A percentile compares a stretch with the other conserved stretches of the same genome.
These are phyloP conservation scores for Leucosporidium scottii DNA, from an alignment of 768 basidiomycete genomes.

Conservation along the genomic window DNA sequence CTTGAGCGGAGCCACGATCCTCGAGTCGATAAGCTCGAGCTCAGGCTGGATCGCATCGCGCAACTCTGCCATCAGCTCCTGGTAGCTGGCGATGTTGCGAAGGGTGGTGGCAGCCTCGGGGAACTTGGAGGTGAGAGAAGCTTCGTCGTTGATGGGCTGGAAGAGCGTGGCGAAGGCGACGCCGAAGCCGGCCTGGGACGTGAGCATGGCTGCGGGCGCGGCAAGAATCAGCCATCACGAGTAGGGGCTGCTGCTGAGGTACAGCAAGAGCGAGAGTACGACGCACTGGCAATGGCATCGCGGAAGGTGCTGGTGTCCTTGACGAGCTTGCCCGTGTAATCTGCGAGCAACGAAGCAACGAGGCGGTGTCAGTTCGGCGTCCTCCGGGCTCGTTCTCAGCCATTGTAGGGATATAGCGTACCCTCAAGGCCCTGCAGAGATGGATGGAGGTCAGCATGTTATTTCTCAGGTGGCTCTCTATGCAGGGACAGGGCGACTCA, in stretches of 20 bases:
- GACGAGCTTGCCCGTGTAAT: constrained; percentile 75
- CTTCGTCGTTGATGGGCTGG: constrained; percentile 39
- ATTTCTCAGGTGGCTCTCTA: too few species aligned
- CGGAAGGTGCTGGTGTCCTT: constrained; percentile 86
- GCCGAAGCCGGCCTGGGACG: constrained; percentile 43
- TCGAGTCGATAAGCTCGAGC: constrained; percentile 83
- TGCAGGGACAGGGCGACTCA: too few species aligned
- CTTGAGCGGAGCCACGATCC: constrained; percentile 76
- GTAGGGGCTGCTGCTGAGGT: not conserved
- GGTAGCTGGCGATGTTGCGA: constrained; percentile 64
- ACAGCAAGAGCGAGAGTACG: constrained; percentile 2
- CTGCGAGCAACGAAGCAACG: constrained; percentile 55
- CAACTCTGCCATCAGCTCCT: constrained; percentile 72
- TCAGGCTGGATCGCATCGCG: constrained; percentile 72
- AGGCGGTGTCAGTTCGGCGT: constrained; percentile 81
- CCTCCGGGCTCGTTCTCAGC: constrained; percentile 47
- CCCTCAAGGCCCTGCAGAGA: too few species aligned
- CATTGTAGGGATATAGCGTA: not conserved
- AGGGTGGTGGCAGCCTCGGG: constrained; percentile 72
- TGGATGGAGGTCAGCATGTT: too few species aligned
- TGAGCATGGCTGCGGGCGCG: constrained; percentile 44
- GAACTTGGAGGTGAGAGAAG: constrained; percentile 45
- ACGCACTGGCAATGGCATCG: constrained; percentile 69
- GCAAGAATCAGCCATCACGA: constrained; percentile 46
- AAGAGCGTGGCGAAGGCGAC: constrained; percentile 43